Base-by-base conservation (phyloP, 75 land plant genomes). In the Cryptomeria japonica region DNA sequence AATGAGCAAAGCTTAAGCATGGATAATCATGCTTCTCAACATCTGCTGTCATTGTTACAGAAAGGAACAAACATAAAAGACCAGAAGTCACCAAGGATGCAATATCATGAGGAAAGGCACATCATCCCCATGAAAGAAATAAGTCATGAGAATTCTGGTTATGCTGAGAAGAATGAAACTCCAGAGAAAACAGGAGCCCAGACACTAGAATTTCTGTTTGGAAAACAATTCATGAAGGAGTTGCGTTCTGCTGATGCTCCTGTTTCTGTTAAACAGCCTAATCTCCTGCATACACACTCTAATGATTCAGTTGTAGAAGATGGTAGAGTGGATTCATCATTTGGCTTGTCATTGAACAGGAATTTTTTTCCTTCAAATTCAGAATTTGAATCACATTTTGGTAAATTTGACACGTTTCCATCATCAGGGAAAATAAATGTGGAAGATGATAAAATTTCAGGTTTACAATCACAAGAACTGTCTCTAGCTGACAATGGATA, bases 141-240 rank as follows among this genome's bases (percentile, higher is more conserved):
- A 87, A n/a, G 49, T 31, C 58, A 88, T 85, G 36, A 86, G 56
- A 86, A 25, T 39, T 77, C 34, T 72, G 79, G 49, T 39, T 89
- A 84, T 80, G 77, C 87, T 25, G 85, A 86, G 15, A 86, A 87
- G 47, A 87, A 34, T 56, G 73, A 86, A 3, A 78, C 58, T 85
- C 86, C 89, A 22, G 92, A 94, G 56, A 89, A 87, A 36, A 82
- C 84, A 75, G 93, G 89, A 58, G 89, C 86, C 70, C 84, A 89
- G 15, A 95, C 98, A 32, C 95, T 97, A 72, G 99, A 96, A 89
- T 83, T 95, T 49, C 92, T 97, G 41, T 97, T 97, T 92, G 98
- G 97, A 15, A 90, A 89, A 36, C 93, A 94, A 64, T 97, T 97
- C 87, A 96, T 96, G 98, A 92, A 93, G 80, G 99, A 97, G 87